A percentile compares a stretch with the other conserved stretches of the same genome.
Conservation (phyloP, 2,329 filamentous ascomycete genomes). For the Aureobasidium uvarum region DNA sequence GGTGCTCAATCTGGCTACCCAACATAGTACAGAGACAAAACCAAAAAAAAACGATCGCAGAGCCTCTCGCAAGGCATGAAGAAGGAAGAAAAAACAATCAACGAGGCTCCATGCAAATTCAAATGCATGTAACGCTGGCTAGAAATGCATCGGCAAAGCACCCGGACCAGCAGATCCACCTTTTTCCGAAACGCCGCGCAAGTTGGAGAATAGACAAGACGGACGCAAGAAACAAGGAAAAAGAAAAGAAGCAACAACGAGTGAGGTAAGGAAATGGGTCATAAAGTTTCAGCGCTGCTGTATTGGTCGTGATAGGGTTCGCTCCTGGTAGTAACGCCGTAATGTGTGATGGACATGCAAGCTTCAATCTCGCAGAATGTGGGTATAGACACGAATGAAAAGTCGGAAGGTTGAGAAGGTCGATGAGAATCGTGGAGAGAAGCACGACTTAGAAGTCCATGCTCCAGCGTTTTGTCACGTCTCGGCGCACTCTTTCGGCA, state of each 20-base stretch:
- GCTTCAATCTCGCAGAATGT: background rate
- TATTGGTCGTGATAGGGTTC: background rate
- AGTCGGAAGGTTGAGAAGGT: background rate
- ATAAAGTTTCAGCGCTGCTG: conserved; percentile 7
- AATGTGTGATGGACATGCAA: background rate
- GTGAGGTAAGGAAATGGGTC: background rate
- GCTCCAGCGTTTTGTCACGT: conserved; percentile 24
- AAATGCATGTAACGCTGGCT: background rate
- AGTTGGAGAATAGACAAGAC: background rate
- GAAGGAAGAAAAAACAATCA: background rate
- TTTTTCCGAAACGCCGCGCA: conserved; percentile 11
- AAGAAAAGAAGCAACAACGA: background rate
- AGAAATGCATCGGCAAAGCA: background rate
- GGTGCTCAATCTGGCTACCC: background rate
- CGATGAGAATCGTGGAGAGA: background rate
- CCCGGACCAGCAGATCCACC: background rate
- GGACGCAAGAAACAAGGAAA: background rate
- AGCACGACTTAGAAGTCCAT: conserved; percentile 19
- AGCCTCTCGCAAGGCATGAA: background rate
- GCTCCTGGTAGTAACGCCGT: conserved; percentile 3
- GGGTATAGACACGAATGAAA: background rate
- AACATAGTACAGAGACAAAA: background rate
- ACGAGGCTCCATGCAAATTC: background rate
- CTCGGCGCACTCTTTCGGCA: conserved; percentile 21
- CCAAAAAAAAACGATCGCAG: background rate